Conservation (phyloP, 108 stramenopile species). For the Cyclotella kingstonii region DNA sequence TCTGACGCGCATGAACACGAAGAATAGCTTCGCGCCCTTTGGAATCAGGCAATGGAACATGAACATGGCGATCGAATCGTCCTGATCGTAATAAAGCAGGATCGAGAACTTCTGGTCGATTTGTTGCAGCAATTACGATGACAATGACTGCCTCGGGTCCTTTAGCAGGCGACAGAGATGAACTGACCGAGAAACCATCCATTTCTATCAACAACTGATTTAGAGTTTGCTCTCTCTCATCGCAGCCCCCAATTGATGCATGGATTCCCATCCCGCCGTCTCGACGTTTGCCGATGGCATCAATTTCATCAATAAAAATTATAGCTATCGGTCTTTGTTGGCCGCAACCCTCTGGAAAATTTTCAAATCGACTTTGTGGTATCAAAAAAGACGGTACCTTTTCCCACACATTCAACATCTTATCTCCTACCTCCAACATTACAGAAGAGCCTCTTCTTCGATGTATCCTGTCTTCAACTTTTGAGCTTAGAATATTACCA, state of each 20-base stretch:
- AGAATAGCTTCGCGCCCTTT: slow-evolving; percentile 87
- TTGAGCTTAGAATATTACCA: neutral
- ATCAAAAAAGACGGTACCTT: slow-evolving; percentile 52
- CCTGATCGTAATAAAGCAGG: slow-evolving; percentile 89
- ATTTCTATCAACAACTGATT: slow-evolving; percentile 95
- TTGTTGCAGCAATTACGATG: slow-evolving; percentile 95
- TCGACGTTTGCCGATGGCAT: slow-evolving; percentile 86
- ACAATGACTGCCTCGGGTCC: slow-evolving; percentile 49
- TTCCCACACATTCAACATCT: slow-evolving; percentile 58
- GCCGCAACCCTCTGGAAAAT: neutral
- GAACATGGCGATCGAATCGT: slow-evolving; percentile 93
- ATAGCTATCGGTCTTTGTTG: slow-evolving; percentile 62
- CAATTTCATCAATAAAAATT: slow-evolving; percentile 97
- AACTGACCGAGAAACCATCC: slow-evolving; percentile 91
- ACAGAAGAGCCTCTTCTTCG: slow-evolving; percentile 1
- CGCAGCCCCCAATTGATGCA: slow-evolving; percentile 53
- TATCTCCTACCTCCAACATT: slow-evolving; percentile 8
- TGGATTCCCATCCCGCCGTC: slow-evolving; percentile 24
- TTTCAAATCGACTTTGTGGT: neutral
- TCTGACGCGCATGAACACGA: slow-evolving; percentile 73
- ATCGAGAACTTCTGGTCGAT: slow-evolving; percentile 88
- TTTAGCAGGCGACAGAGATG: neutral
- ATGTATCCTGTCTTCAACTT: neutral
- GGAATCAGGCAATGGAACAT: slow-evolving; percentile 81
- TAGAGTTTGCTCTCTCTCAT: slow-evolving; percentile 94